Evolutionary conservation across 208 protist species (phyloP).

Genomic region (Wallacemonas collosoma): DNA sequence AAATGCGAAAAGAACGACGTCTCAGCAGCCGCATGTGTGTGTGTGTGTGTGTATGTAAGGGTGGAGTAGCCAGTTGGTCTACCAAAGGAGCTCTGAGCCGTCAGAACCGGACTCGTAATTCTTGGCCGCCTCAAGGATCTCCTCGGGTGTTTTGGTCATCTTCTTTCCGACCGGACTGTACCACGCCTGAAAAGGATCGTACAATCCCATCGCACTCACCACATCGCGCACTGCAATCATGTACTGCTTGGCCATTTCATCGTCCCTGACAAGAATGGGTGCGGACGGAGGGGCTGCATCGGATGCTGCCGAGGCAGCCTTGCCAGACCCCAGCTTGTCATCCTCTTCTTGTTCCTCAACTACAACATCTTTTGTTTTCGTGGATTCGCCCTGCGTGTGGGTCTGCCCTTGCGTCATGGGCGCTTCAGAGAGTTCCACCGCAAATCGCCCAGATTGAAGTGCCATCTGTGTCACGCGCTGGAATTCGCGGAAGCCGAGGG

Average conservation of each 20-base stretch:
- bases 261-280: constrained; percentile 3
- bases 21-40: too few species aligned
- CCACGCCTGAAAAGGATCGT: constrained; percentile 47
- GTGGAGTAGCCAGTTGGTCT: constrained; percentile 7
- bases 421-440: neutral
- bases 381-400: too few species aligned
- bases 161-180: neutral
- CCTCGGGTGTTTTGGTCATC: constrained; percentile 11
- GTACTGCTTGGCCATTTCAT: constrained; percentile 25
- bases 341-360: too few species aligned
- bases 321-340: too few species aligned
- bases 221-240: constrained; percentile 39
- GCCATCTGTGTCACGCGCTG: constrained; percentile 75
- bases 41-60: too few species aligned
- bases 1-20: too few species aligned
- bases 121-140: constrained; percentile 27
- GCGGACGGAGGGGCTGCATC: neutral
- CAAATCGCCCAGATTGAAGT: constrained; percentile 31
- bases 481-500: constrained; percentile 67
- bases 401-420: too few species aligned
- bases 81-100: constrained; percentile 41
- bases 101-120: neutral
- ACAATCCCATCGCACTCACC: constrained; percentile 50
- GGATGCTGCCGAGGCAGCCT: neutral
- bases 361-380: too few species aligned